Percentiles rank a stretch among this genome's conserved stretches.
These are phyloP conservation scores for Jaapia argillacea DNA, from an alignment of 768 basidiomycete genomes.

Conservation along the genomic window DNA sequence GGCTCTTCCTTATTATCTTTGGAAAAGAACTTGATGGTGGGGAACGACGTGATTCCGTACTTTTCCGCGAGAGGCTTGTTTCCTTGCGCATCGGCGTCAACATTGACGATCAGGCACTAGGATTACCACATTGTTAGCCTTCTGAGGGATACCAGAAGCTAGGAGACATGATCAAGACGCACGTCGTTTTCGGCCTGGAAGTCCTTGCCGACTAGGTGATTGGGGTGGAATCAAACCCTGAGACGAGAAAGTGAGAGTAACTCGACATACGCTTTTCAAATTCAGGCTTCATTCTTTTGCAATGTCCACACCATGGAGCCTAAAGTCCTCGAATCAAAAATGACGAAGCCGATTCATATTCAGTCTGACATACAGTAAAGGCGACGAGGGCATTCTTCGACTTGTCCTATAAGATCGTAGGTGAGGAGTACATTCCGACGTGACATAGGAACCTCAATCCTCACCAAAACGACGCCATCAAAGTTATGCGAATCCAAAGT, in stretches of 20 bases:
- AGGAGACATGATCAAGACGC: slow-evolving; percentile 13
- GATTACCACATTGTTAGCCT: slow-evolving; percentile 5
- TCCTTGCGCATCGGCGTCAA: slow-evolving; percentile 79
- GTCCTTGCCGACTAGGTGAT: slow-evolving; percentile 70
- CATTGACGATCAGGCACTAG: slow-evolving; percentile 83
- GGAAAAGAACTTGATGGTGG: slow-evolving; percentile 94
- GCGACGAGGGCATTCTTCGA: slow-evolving; percentile 79
- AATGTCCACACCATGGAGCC: slow-evolving; percentile 90
- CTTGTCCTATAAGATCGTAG: slow-evolving; percentile 32
- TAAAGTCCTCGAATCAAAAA: slow-evolving; percentile 10
- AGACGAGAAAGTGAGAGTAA: not conserved
- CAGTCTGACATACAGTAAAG: slow-evolving; percentile 48
- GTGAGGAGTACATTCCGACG: not conserved
- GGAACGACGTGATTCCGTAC: slow-evolving; percentile 75
- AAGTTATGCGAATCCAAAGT: slow-evolving; percentile 67
- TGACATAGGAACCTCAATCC: not conserved
- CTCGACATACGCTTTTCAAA: slow-evolving; percentile 55
- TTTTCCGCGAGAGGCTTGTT: slow-evolving; percentile 63
- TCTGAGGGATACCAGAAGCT: not conserved
- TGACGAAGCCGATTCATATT: slow-evolving; percentile 1
- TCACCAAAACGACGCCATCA: slow-evolving; percentile 59
- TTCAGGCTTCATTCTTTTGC: slow-evolving; percentile 81
- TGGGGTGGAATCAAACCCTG: not conserved
- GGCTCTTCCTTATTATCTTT: slow-evolving; percentile 51
- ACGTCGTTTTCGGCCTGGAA: slow-evolving; percentile 76